Conservation (phyloP, 2,329 filamentous ascomycete species). For the Chaetomiaceae sp. region DNA sequence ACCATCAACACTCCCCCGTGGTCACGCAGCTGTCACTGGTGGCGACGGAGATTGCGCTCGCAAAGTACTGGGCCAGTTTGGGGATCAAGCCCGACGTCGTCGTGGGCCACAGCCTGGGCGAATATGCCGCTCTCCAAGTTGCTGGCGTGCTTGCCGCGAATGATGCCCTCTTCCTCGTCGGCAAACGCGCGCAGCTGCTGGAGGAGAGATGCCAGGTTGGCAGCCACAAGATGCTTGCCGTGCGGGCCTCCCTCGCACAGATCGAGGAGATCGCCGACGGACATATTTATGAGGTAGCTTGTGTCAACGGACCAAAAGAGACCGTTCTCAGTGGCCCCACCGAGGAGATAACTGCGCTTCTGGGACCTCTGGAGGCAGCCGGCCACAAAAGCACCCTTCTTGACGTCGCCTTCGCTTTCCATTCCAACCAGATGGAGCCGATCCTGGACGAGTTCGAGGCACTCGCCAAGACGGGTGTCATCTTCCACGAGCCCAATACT, state of each 20-base stretch:
- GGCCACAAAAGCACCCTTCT: slow-evolving; percentile 42
- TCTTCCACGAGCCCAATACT: slow-evolving; percentile 43
- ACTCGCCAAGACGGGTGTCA: slow-evolving; percentile 33
- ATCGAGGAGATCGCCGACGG: not conserved
- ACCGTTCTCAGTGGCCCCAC: slow-evolving; percentile 59
- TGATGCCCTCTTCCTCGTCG: slow-evolving; percentile 69
- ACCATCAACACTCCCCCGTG: slow-evolving; percentile 44
- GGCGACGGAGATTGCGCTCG: slow-evolving; percentile 54
- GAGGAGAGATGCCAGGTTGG: slow-evolving; percentile 59
- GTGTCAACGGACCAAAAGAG: slow-evolving; percentile 70
- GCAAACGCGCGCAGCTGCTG: slow-evolving; percentile 60
- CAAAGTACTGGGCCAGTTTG: slow-evolving; percentile 50
- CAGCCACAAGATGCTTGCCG: slow-evolving; percentile 56
- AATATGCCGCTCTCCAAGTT: slow-evolving; percentile 67
- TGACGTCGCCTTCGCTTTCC: slow-evolving; percentile 49
- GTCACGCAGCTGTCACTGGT: slow-evolving; percentile 49
- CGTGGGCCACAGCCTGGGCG: slow-evolving; percentile 63
- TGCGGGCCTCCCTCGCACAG: slow-evolving; percentile 18
- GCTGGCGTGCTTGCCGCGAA: slow-evolving; percentile 69
- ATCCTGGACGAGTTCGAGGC: slow-evolving; percentile 55
- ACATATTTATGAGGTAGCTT: slow-evolving; percentile 48
- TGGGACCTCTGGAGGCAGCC: slow-evolving; percentile 30
- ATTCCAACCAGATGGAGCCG: slow-evolving; percentile 49
- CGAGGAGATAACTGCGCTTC: slow-evolving; percentile 41
- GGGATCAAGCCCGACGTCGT: slow-evolving; percentile 51